Evolutionary conservation across 345 rosid species (phyloP), one percentile per base, ranked within the genome.

Genomic region (Psidium guajava): DNA sequence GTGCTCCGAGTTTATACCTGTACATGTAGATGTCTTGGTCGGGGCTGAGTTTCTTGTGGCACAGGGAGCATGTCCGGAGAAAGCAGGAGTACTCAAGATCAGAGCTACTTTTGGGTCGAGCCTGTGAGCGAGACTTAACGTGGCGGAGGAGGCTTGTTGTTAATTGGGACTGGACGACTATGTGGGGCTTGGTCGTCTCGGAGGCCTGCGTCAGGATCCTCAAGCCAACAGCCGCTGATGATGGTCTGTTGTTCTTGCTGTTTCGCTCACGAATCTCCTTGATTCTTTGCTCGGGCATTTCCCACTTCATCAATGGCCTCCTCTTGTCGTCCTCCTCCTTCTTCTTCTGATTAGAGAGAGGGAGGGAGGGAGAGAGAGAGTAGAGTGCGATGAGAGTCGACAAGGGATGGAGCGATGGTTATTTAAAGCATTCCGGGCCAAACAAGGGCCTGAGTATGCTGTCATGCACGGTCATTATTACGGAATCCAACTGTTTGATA

Each of bases 11-110:
- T 61, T 88, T 88, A 18, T 36, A 95, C 98, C 93, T 94, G 91
- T 96, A 96, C 97, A 95, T 96, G 93, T 93, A 96, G 44, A 96
- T 87, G 84, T 96, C 97, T 88, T 92, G 91, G 90, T 93, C 90
- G 0, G 86, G 91, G 50, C 84, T 87, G 69, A 96, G 88, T 8
- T 88, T 90, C 87, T 91, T 91, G 85, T 36, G 57, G 88, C 99
- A 96, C 9, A 93, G 89, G 56, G 81, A 88, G 75, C 99, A 96
- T 5, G 93, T 86, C 83, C 91, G 91, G 90, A 93, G 94, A 82
- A 84, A 92, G 89, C 93, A 92, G 52, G 82, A 88, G 83, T 81
- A 54, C 51, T 64, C 81, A 4, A 81, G 56, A 16, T 50, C 28
- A 50, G n/a, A 20, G 21, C n/a, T n/a, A 44, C 1, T 54, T 24